Conservation (phyloP, 176 grass and related monocot species). For the Saccharum spontaneum region DNA sequence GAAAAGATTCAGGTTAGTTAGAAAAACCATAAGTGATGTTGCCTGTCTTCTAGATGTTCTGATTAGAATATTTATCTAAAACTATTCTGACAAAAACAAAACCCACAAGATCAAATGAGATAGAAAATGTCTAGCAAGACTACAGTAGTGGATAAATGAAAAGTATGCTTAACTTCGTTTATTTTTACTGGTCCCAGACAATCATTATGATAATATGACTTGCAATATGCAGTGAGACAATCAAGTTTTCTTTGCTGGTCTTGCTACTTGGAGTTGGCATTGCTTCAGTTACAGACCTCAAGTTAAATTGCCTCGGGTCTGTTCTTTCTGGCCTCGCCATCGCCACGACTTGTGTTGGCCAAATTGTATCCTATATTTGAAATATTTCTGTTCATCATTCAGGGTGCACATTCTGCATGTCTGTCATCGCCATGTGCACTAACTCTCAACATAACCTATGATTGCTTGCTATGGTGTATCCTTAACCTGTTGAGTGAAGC, state of each 20-base stretch:
- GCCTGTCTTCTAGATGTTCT: background rate
- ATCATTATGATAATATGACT: background rate
- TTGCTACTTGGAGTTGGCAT: conserved; percentile 84
- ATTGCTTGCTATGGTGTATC: background rate
- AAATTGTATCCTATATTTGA: conserved; percentile 76
- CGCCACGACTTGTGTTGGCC: conserved; percentile 77
- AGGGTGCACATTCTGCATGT: background rate
- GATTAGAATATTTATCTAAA: background rate
- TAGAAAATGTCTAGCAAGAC: background rate
- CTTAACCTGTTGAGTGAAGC: conserved; percentile 65
- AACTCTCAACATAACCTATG: background rate
- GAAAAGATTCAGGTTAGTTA: conserved; percentile 91
- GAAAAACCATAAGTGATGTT: background rate
- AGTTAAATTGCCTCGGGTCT: conserved; percentile 78
- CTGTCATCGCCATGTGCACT: background rate
- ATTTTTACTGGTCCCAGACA: background rate
- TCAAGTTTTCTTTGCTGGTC: conserved; percentile 78
- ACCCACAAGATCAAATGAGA: background rate
- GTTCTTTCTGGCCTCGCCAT: conserved; percentile 80
- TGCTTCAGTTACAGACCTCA: conserved; percentile 78
- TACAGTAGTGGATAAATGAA: background rate
- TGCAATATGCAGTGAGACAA: conserved; percentile 59
- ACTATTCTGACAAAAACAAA: background rate
- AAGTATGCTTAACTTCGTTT: background rate
- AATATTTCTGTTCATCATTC: background rate